Evolutionary conservation across 2,329 filamentous ascomycete species (phyloP).

Genomic region (Incumbomyces lentus): DNA sequence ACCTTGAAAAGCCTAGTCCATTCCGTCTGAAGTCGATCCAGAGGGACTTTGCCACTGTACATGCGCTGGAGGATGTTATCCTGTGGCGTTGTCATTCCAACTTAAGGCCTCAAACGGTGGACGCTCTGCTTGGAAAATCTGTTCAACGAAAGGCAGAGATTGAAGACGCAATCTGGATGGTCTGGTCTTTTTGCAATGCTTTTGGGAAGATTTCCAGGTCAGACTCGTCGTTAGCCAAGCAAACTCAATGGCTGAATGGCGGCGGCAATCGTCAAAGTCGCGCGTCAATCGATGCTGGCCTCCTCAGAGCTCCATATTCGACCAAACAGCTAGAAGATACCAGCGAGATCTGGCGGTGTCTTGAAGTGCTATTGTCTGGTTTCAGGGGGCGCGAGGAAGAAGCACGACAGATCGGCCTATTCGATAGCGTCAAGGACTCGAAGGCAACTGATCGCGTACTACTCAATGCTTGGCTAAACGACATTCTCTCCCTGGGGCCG

Average conservation of each 20-base stretch:
- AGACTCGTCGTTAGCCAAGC: conserved; percentile 29
- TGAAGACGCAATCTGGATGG: conserved; percentile 53
- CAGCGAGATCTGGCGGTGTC: conserved; percentile 54
- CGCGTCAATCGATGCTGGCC: conserved; percentile 34
- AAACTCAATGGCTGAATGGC: conserved; percentile 52
- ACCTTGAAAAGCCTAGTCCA: conserved; percentile 10
- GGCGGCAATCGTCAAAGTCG: conserved; percentile 24
- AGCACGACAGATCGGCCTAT: conserved; percentile 47
- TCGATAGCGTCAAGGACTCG: conserved; percentile 28
- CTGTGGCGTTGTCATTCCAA: conserved; percentile 46
- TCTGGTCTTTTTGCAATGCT: conserved; percentile 56
- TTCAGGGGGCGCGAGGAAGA: conserved; percentile 45
- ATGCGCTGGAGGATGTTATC: conserved; percentile 46
- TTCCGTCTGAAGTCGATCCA: conserved; percentile 17
- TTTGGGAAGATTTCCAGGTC: conserved; percentile 41
- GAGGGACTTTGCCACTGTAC: conserved; percentile 42
- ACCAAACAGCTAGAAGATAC: conserved; percentile 52
- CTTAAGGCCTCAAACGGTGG: conserved; percentile 46
- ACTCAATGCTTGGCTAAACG: conserved; percentile 53
- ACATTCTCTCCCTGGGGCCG: conserved; percentile 50
- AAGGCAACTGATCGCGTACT: conserved; percentile 37
- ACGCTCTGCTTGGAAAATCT: conserved; percentile 41
- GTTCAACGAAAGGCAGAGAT: conserved; percentile 40
- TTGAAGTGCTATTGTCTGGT: conserved; percentile 45
- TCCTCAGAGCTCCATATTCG: conserved; percentile 38